Evolutionary conservation across 2,329 filamentous ascomycete genomes (phyloP).

Genomic region (Trichoderma atroviride): DNA sequence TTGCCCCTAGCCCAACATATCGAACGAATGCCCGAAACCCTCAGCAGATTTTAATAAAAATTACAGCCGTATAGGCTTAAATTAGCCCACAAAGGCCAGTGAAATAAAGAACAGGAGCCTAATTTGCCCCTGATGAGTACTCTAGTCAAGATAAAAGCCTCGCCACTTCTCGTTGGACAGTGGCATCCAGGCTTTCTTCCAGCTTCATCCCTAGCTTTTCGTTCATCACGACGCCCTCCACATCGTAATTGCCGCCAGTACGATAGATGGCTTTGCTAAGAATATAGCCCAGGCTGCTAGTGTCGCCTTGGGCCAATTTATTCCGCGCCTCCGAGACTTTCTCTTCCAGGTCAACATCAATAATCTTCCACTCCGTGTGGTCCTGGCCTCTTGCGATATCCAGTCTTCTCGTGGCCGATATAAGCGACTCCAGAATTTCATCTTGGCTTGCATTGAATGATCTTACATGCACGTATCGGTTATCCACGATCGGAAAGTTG

Average conservation of each 20-base stretch:
- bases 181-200: not conserved
- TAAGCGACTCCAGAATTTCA: constrained; percentile 4
- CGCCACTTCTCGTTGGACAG: not conserved
- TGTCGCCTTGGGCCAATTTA: not conserved
- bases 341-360: not conserved
- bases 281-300: not conserved
- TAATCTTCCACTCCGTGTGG: not conserved
- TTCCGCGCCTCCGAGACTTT: constrained; percentile 5
- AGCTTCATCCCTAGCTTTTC: not conserved
- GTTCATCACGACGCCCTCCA: constrained; percentile 6
- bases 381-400: not conserved
- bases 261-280: constrained; percentile 5
- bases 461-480: constrained; percentile 6
- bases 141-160: not conserved
- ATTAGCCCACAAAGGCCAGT: not conserved
- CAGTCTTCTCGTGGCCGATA: not conserved
- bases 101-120: not conserved
- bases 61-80: not conserved
- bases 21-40: not conserved
- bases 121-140: not conserved
- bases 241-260: not conserved
- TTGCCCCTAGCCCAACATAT: not conserved
- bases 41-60: not conserved
- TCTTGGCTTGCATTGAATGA: constrained; percentile 19
- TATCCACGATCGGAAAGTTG: not conserved